A percentile compares a stretch with the other conserved stretches of the same genome.
phyloP scores from a whole-genome alignment of 2,329 filamentous ascomycete species.

The Claviceps quebecensis region DNA sequence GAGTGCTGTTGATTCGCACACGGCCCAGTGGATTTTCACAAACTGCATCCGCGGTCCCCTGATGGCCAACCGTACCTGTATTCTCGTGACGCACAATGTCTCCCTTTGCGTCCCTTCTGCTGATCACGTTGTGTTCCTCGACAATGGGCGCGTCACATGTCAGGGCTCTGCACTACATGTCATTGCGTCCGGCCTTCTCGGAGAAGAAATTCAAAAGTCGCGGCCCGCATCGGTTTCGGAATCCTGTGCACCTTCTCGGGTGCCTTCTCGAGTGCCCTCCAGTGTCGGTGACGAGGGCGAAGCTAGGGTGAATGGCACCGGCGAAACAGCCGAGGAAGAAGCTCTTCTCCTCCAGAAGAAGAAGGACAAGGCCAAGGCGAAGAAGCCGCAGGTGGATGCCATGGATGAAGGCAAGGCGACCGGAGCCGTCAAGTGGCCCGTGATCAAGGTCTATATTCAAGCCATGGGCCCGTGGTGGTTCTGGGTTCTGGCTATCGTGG shows the following conservation, averaged over 20 bases:
- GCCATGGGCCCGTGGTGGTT: conserved; percentile 98
- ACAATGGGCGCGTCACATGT: conserved; percentile 66
- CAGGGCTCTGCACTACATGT: conserved; percentile 70
- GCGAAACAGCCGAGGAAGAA: conserved; percentile 31
- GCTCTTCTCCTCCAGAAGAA: conserved; percentile 32
- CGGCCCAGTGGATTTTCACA: conserved; percentile 94
- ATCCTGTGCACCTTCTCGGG: conserved; percentile 64
- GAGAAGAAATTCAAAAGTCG: conserved; percentile 68
- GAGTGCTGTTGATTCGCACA: conserved; percentile 93
- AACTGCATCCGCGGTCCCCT: conserved; percentile 81
- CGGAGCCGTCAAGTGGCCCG: conserved; percentile 76
- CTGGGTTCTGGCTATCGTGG: conserved; percentile 61
- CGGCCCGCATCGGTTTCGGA: conserved; percentile 52
- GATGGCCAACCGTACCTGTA: conserved; percentile 80
- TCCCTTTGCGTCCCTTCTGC: conserved; percentile 73
- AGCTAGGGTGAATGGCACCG: conserved; percentile 36
- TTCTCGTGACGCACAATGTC: conserved; percentile 90
- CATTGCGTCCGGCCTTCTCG: conserved; percentile 75
- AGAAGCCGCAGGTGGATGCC: conserved; percentile 34
- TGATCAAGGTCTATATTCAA: conserved; percentile 70
- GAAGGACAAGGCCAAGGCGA: conserved; percentile 22
- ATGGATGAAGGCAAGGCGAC: conserved; percentile 67
- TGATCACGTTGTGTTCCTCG: conserved; percentile 68
- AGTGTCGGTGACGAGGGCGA: conserved; percentile 51
- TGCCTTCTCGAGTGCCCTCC: conserved; percentile 65